A percentile compares a stretch with the other conserved stretches of the same genome.
phyloP scores from a whole-genome alignment of 306 rosid genomes.

The Fragaria iinumae region DNA sequence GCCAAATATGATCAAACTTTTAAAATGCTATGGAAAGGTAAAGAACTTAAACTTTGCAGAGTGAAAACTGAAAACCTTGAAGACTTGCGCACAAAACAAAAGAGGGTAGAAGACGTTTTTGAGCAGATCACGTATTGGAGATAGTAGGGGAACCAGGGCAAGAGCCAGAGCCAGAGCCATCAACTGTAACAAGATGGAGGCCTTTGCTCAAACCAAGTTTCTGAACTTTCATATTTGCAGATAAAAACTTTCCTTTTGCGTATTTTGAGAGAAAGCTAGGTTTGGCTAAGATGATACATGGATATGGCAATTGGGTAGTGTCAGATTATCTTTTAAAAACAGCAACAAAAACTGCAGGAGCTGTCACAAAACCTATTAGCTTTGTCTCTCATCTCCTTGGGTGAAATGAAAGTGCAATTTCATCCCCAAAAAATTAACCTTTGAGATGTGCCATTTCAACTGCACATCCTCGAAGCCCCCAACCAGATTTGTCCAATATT shows the following conservation, averaged over 20 bases:
- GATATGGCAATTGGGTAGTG: slow-evolving; percentile 27
- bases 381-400: slow-evolving; percentile 29
- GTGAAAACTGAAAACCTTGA: neutral
- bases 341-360: slow-evolving; percentile 23
- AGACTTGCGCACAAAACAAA: neutral
- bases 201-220: neutral
- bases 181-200: neutral
- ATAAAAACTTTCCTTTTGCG: neutral
- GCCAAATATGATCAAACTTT: neutral
- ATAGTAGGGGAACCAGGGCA: neutral
- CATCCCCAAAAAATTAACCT: neutral
- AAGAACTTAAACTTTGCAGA: neutral
- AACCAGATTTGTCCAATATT: neutral
- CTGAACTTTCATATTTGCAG: neutral
- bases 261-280: slow-evolving; percentile 9
- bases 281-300: neutral
- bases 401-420: slow-evolving; percentile 26
- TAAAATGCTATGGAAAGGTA: neutral
- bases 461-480: neutral
- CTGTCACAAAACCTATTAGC: slow-evolving; percentile 20
- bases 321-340: slow-evolving; percentile 27
- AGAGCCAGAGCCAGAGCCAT: neutral
- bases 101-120: neutral
- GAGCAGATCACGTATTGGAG: neutral
- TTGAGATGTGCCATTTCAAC: slow-evolving; percentile 13